Evolutionary conservation across 2,329 filamentous ascomycete genomes (phyloP).

Genomic region (Aspergillus pseudoterreus): DNA sequence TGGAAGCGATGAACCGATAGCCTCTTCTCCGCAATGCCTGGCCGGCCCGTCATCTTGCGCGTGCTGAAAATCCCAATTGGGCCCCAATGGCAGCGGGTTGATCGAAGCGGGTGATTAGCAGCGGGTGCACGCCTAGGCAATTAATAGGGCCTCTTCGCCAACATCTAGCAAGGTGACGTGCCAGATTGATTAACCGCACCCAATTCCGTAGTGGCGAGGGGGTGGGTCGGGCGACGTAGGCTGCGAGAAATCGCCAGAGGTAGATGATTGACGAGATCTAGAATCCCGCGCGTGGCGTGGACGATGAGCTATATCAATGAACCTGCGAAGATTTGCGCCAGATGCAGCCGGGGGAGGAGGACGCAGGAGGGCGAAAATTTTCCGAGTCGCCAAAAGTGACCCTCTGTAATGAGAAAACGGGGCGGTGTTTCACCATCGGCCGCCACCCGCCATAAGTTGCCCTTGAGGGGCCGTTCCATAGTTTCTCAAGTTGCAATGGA

Average conservation of each 20-base stretch:
- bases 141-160: neutral
- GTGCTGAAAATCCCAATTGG: neutral
- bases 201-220: neutral
- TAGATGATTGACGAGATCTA: neutral
- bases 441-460: neutral
- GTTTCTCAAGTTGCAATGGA: neutral
- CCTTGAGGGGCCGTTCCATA: neutral
- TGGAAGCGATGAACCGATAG: constrained; percentile 46
- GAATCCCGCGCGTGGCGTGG: neutral
- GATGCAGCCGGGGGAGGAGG: neutral
- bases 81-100: neutral
- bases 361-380: neutral
- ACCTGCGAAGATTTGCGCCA: neutral
- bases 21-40: constrained; percentile 37
- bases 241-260: neutral
- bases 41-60: constrained; percentile 29
- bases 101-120: neutral
- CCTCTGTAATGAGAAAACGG: neutral
- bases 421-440: neutral
- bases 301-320: neutral
- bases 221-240: neutral
- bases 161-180: neutral
- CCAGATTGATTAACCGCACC: neutral
- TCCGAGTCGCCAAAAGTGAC: neutral
- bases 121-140: too few species aligned